Percentiles rank a stretch among this genome's conserved stretches.
Conservation (phyloP, 176 grass and related monocot species). For the Musa itinerans region DNA sequence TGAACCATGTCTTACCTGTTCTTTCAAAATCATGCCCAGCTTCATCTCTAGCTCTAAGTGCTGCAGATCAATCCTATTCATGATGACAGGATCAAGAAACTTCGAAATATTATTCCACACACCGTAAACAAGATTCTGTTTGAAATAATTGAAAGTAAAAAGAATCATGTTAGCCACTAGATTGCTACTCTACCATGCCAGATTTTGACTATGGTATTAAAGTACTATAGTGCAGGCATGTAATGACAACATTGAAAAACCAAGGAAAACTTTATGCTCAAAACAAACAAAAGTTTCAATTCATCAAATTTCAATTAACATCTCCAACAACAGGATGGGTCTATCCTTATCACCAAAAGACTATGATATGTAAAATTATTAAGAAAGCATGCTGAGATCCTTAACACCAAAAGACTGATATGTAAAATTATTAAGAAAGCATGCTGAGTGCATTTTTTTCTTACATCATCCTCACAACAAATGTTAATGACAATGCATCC, state of each 20-base stretch:
- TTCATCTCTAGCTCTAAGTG: slow-evolving; percentile 62
- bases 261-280: neutral
- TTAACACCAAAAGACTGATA: neutral
- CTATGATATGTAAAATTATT: neutral
- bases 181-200: neutral
- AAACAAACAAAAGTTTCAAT: neutral
- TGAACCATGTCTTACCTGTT: slow-evolving; percentile 55
- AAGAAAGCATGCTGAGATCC: too few species aligned
- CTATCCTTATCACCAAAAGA: neutral
- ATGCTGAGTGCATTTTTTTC: neutral
- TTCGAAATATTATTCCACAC: slow-evolving; percentile 56
- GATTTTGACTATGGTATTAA: neutral
- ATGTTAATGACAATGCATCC: neutral
- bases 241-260: neutral
- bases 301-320: neutral
- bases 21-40: slow-evolving; percentile 54
- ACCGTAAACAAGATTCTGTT: slow-evolving; percentile 64
- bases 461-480: neutral
- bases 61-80: slow-evolving; percentile 60
- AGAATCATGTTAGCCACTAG: slow-evolving; percentile 11
- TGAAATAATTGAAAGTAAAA: slow-evolving; percentile 35
- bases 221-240: too few species aligned
- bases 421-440: neutral
- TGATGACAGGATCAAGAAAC: slow-evolving; percentile 60
- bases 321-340: neutral